These are phyloP conservation scores for Debaryomyces tyrocola DNA, from an alignment of 805 yeast species.

Conservation along the genomic window DNA sequence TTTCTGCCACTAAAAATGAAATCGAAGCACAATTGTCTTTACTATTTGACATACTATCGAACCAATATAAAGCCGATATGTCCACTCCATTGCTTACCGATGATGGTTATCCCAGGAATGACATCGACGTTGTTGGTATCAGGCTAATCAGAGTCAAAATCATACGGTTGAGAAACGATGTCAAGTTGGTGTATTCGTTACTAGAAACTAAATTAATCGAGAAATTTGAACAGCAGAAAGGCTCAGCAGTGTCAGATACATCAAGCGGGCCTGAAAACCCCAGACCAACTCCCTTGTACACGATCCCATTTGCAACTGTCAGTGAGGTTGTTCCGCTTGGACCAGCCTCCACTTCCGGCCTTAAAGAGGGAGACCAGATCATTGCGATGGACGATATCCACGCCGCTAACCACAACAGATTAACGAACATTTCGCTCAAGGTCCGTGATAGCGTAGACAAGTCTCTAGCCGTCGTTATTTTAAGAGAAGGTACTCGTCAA, in stretches of 20 bases:
- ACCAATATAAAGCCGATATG: constrained; percentile 56
- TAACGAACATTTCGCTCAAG: constrained; percentile 43
- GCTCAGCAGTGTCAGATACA: not conserved
- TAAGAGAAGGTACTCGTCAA: constrained; percentile 26
- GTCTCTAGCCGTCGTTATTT: constrained; percentile 24
- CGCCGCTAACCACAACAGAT: constrained; percentile 54
- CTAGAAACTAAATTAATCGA: constrained; percentile 48
- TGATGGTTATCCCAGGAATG: constrained; percentile 87
- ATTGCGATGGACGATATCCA: constrained; percentile 54
- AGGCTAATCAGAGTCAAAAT: constrained; percentile 63
- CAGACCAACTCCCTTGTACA: not conserved
- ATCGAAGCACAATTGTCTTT: constrained; percentile 26
- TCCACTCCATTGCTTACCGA: constrained; percentile 57
- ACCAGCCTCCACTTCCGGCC: constrained; percentile 59
- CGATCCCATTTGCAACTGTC: constrained; percentile 57
- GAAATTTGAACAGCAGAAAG: constrained; percentile 33
- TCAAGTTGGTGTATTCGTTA: constrained; percentile 45
- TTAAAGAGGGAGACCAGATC: constrained; percentile 54
- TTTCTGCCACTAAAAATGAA: constrained; percentile 12
- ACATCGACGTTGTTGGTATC: constrained; percentile 72
- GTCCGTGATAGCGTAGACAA: constrained; percentile 41
- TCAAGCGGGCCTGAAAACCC: not conserved
- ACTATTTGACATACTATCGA: constrained; percentile 42
- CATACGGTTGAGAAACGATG: constrained; percentile 70
- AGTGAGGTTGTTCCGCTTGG: constrained; percentile 48